Conservation (phyloP, 495 filamentous ascomycete species). For the Clavariopsis aquatica region DNA sequence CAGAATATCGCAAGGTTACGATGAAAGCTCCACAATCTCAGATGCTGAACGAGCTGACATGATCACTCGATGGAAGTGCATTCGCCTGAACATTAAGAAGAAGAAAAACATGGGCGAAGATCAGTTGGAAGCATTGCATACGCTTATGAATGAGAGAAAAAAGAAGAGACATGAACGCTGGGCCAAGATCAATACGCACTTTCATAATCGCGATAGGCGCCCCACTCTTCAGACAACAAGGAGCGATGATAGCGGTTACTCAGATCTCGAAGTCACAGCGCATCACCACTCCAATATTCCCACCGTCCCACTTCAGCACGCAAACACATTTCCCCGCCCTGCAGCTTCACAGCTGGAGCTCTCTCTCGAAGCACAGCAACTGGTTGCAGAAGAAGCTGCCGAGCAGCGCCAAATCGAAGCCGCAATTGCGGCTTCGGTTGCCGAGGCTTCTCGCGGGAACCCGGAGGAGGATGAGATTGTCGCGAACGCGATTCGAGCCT, state of each 20-base stretch:
- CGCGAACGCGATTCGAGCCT: conserved; percentile 69
- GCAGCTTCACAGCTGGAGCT: background rate
- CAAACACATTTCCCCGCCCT: conserved; percentile 20
- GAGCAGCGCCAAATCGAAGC: conserved; percentile 62
- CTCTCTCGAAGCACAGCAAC: background rate
- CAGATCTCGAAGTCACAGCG: conserved; percentile 3
- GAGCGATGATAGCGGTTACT: conserved; percentile 20
- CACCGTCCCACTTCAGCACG: conserved; percentile 15
- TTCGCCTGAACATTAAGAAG: conserved; percentile 57
- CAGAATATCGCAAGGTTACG: conserved; percentile 69
- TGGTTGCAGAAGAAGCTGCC: conserved; percentile 31
- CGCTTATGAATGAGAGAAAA: conserved; percentile 41
- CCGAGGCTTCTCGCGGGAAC: conserved; percentile 67
- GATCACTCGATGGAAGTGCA: conserved; percentile 57
- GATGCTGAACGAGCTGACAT: conserved; percentile 59
- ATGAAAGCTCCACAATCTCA: conserved; percentile 56
- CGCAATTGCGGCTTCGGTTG: conserved; percentile 68
- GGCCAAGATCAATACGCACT: conserved; percentile 17
- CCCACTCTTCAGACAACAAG: conserved; percentile 18
- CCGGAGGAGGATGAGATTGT: conserved; percentile 65
- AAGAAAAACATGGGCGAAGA: conserved; percentile 56
- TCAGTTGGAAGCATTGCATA: conserved; percentile 35
- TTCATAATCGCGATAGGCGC: conserved; percentile 18
- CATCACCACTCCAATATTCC: background rate
- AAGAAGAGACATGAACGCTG: conserved; percentile 40